Conservation (phyloP, 768 basidiomycete species). For the Boletus pseudo-olivaceus region DNA sequence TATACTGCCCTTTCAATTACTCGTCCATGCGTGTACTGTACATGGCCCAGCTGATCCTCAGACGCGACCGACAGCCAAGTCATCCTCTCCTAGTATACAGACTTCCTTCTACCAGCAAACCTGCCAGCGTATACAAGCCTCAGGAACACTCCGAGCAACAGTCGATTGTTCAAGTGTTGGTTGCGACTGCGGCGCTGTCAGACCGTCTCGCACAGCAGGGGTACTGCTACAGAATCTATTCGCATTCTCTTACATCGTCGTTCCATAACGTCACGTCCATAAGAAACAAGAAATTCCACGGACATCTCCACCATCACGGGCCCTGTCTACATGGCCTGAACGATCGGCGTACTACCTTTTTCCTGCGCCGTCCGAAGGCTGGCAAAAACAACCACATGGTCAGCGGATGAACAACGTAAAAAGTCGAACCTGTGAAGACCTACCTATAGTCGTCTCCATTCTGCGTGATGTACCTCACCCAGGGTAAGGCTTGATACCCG, state of each 20-base stretch:
- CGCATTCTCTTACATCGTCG: neutral
- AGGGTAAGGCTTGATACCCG: constrained; percentile 93
- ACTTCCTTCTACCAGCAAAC: too few relatives aligned
- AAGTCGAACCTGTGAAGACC: constrained; percentile 9
- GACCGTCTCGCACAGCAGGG: neutral
- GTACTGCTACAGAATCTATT: neutral
- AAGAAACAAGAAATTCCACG: neutral
- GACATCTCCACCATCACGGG: neutral
- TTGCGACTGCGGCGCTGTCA: too few relatives aligned
- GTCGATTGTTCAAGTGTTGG: too few relatives aligned
- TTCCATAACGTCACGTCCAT: neutral
- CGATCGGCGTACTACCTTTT: constrained; percentile 66
- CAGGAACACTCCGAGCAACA: too few relatives aligned
- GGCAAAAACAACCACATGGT: neutral
- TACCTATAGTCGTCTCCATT: constrained; percentile 91
- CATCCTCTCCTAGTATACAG: too few relatives aligned
- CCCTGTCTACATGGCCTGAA: constrained; percentile 23
- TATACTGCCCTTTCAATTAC: too few relatives aligned
- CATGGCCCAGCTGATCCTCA: too few relatives aligned
- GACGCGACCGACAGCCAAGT: too few relatives aligned
- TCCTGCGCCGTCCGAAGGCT: constrained; percentile 70
- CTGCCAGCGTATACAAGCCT: too few relatives aligned
- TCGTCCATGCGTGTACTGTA: too few relatives aligned
- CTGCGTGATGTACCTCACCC: constrained; percentile 94
- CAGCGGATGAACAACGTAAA: neutral